Conservation (phyloP, 768 basidiomycete genomes). For the Tylopilus cervinicoccineus region DNA sequence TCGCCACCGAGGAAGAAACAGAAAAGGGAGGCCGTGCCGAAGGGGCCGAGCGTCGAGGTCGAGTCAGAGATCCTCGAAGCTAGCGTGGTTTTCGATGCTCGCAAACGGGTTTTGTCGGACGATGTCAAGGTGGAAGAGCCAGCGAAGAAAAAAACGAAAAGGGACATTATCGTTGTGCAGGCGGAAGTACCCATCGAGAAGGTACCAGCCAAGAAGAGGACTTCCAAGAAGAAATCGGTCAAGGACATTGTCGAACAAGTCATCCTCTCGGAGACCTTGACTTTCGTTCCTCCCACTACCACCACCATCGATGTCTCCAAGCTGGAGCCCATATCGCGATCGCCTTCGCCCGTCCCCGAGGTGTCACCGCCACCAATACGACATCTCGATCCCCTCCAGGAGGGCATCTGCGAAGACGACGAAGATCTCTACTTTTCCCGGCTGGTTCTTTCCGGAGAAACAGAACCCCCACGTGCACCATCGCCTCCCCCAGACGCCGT, state of each 20-base stretch:
- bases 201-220: slow-evolving; percentile 32
- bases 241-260: slow-evolving; percentile 47
- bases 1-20: slow-evolving; percentile 56
- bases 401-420: slow-evolving; percentile 75
- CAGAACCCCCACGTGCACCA: slow-evolving; percentile 20
- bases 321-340: slow-evolving; percentile 44
- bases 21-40: slow-evolving; percentile 43
- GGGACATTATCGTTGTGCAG: slow-evolving; percentile 34
- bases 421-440: slow-evolving; percentile 84
- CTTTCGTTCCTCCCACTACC: slow-evolving; percentile 48
- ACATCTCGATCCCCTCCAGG: slow-evolving; percentile 49
- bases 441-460: slow-evolving; percentile 26
- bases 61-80: slow-evolving; percentile 57
- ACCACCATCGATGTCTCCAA: slow-evolving; percentile 46
- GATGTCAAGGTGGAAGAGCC: slow-evolving; percentile 34
- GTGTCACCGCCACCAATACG: slow-evolving; percentile 39
- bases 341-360: slow-evolving; percentile 47
- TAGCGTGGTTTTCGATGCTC: slow-evolving; percentile 32
- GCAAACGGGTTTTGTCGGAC: slow-evolving; percentile 46
- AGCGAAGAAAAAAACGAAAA: slow-evolving; percentile 23
- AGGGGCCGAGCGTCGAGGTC: slow-evolving; percentile 39
- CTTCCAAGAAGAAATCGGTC: slow-evolving; percentile 27
- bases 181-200: slow-evolving; percentile 36
- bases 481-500: slow-evolving; percentile 39
- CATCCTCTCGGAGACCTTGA: slow-evolving; percentile 46